Conservation (phyloP, 495 filamentous ascomycete species). For the Daldinia vernicosa region DNA sequence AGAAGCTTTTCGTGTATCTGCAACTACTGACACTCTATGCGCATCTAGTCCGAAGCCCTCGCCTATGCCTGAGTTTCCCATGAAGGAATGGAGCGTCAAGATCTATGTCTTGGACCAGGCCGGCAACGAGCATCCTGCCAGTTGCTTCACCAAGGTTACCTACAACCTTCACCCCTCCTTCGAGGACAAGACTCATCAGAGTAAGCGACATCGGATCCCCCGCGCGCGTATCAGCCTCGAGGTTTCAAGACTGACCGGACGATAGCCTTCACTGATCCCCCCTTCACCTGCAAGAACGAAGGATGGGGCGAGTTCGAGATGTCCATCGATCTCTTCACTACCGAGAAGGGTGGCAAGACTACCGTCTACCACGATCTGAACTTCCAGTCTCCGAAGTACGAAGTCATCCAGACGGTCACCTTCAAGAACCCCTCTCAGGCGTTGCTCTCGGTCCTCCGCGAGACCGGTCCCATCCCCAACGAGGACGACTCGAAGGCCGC, state of each 20-base stretch:
- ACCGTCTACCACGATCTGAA: slow-evolving; percentile 88
- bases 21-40: slow-evolving; percentile 35
- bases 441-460: slow-evolving; percentile 74
- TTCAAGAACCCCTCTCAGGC: slow-evolving; percentile 94
- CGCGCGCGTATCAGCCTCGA: background rate
- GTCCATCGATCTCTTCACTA: slow-evolving; percentile 79
- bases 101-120: slow-evolving; percentile 68
- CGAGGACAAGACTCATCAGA: slow-evolving; percentile 75
- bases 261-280: slow-evolving; percentile 80
- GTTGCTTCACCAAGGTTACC: slow-evolving; percentile 85
- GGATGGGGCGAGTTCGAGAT: slow-evolving; percentile 99
- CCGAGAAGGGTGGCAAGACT: slow-evolving; percentile 86
- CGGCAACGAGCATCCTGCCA: slow-evolving; percentile 77
- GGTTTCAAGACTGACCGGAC: slow-evolving; percentile 1
- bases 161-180: slow-evolving; percentile 97
- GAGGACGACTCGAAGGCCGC: slow-evolving; percentile 67
- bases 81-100: slow-evolving; percentile 78
- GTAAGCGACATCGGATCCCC: slow-evolving; percentile 60
- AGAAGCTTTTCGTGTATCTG: background rate
- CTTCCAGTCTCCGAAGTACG: slow-evolving; percentile 82
- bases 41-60: slow-evolving; percentile 69
- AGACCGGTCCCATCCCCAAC: slow-evolving; percentile 83
- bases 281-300: slow-evolving; percentile 89
- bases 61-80: slow-evolving; percentile 85
- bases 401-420: slow-evolving; percentile 78